Evolutionary conservation across 768 basidiomycete genomes (phyloP).

Genomic region (Crepidotus variabilis): DNA sequence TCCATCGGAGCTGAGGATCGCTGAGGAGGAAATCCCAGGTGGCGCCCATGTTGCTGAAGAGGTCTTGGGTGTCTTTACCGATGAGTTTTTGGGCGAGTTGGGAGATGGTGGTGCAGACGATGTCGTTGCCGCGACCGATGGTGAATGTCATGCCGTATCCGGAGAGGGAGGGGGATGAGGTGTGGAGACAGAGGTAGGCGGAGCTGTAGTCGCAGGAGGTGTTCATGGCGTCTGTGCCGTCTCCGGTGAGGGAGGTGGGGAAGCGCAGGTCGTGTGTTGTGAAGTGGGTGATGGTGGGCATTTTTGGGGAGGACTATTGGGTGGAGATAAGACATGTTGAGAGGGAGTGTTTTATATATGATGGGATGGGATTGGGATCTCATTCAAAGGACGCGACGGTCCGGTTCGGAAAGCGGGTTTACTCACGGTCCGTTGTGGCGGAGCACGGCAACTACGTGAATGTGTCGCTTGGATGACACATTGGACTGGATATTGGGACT

Average conservation of each 20-base stretch:
- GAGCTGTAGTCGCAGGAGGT: slow-evolving; percentile 95
- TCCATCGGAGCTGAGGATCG: slow-evolving; percentile 92
- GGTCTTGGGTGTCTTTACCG: slow-evolving; percentile 74
- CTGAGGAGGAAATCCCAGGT: slow-evolving; percentile 85
- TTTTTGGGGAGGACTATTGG: neutral
- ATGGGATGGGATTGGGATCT: too few species aligned
- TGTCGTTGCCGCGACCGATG: slow-evolving; percentile 92
- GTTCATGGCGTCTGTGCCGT: slow-evolving; percentile 96
- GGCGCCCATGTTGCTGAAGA: slow-evolving; percentile 89
- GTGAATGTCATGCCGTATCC: slow-evolving; percentile 97
- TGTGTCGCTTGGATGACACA: too few species aligned
- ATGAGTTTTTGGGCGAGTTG: slow-evolving; percentile 79
- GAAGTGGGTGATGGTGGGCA: neutral
- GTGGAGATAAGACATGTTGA: too few species aligned
- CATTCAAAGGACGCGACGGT: too few species aligned
- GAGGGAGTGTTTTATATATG: too few species aligned
- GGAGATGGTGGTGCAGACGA: slow-evolving; percentile 80
- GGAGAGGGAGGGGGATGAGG: slow-evolving; percentile 47
- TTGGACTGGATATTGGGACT: too few species aligned
- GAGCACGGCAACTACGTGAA: too few species aligned
- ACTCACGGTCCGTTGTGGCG: too few species aligned
- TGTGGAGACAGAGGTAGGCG: slow-evolving; percentile 80
- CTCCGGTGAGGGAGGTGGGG: slow-evolving; percentile 86
- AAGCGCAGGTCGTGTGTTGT: slow-evolving; percentile 73
- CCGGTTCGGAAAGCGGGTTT: too few species aligned